phyloP scores from a whole-genome alignment of 2,329 filamentous ascomycete species.

The Fusarium oxysporum region DNA sequence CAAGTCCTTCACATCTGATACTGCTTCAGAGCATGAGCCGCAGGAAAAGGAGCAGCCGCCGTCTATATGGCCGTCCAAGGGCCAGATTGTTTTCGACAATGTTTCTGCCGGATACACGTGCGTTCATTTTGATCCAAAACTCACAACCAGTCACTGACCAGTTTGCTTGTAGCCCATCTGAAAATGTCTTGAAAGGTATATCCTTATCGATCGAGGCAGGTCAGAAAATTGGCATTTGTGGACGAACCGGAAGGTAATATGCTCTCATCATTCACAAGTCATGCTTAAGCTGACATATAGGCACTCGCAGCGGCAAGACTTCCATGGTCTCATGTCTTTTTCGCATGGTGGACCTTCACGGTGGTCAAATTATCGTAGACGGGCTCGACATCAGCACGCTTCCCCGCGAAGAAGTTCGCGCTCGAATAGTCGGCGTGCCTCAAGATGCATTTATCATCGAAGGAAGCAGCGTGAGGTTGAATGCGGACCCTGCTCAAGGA shows the following conservation, averaged over 20 bases:
- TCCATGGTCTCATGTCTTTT: constrained; percentile 53
- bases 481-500: constrained; percentile 57
- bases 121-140: accelerated
- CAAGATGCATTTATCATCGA: constrained; percentile 64
- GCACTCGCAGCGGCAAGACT: constrained; percentile 59
- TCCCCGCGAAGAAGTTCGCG: constrained; percentile 43
- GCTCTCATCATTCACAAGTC: accelerated
- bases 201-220: constrained; percentile 23
- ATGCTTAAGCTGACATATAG: not conserved
- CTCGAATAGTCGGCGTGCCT: constrained; percentile 56
- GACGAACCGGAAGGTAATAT: constrained; percentile 31
- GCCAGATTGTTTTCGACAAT: constrained; percentile 82
- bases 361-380: constrained; percentile 59
- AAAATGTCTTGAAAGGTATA: constrained; percentile 17
- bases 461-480: constrained; percentile 56
- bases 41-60: constrained; percentile 53
- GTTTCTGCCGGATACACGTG: constrained; percentile 31
- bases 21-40: constrained; percentile 25
- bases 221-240: constrained; percentile 36
- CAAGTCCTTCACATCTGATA: constrained; percentile 31
- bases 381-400: constrained; percentile 51
- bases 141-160: not conserved
- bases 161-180: not conserved
- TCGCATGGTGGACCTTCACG: constrained; percentile 56
- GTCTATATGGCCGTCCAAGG: constrained; percentile 85